These are phyloP conservation scores for Claviceps sorghi DNA, from an alignment of 2,329 filamentous ascomycete genomes.

Conservation along the genomic window DNA sequence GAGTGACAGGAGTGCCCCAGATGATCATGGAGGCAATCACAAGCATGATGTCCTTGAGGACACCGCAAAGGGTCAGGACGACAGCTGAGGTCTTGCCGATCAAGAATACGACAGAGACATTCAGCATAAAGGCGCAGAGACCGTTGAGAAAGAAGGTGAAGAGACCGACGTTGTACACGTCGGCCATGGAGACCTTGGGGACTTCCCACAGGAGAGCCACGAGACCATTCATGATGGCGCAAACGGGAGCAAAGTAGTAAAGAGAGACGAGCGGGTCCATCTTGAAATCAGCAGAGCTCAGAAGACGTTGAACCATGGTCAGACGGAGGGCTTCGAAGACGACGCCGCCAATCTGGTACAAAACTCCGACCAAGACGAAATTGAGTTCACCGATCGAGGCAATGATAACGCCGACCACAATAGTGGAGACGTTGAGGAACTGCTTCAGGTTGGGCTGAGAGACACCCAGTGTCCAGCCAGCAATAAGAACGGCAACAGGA, in stretches of 20 bases:
- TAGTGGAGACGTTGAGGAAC: slow-evolving; percentile 84
- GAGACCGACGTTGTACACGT: slow-evolving; percentile 60
- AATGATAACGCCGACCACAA: slow-evolving; percentile 87
- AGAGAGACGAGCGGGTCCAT: slow-evolving; percentile 82
- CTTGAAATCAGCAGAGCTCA: slow-evolving; percentile 75
- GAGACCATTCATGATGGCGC: slow-evolving; percentile 65
- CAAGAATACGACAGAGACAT: slow-evolving; percentile 74
- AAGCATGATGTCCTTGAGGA: slow-evolving; percentile 77
- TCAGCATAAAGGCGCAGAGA: slow-evolving; percentile 63
- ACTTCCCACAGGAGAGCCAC: slow-evolving; percentile 63
- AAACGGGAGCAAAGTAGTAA: slow-evolving; percentile 80
- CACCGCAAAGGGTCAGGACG: slow-evolving; percentile 73
- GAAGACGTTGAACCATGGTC: slow-evolving; percentile 69
- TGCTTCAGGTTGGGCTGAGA: slow-evolving; percentile 72
- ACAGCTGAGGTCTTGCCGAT: slow-evolving; percentile 81
- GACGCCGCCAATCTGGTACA: slow-evolving; percentile 67
- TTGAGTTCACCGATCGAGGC: slow-evolving; percentile 92
- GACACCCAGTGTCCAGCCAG: slow-evolving; percentile 77
- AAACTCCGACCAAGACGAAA: slow-evolving; percentile 67
- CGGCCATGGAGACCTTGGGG: slow-evolving; percentile 50
- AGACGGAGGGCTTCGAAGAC: slow-evolving; percentile 70
- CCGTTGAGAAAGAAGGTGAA: slow-evolving; percentile 63
- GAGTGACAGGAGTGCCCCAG: slow-evolving; percentile 61
- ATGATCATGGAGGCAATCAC: slow-evolving; percentile 68
- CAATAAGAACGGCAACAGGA: slow-evolving; percentile 80